Evolutionary conservation across 306 rosid species (phyloP), one percentile per base, ranked within the genome.

Genomic region (Erythrophleum fordii): DNA sequence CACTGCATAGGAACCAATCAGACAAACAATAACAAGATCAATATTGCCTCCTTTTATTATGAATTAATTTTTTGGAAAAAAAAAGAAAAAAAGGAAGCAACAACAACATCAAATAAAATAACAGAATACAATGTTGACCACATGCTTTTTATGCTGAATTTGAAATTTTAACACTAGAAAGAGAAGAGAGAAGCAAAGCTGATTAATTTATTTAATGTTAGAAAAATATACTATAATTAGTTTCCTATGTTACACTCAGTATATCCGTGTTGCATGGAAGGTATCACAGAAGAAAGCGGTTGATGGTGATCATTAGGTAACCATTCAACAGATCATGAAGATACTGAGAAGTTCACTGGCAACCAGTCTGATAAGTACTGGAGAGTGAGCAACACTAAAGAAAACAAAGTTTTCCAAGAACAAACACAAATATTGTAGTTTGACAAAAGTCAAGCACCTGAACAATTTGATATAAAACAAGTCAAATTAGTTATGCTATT

Each of bases 1-100:
- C 97, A 91, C 98, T 95, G 94, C 81, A 80, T 73, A 59, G 72
- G 39, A 73, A 58, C 0, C 34, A 20, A 6, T 52, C 23, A 83
- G 66, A 64, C 65, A 84, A 56, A 75, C 44, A 69, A 79, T 58
- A 65, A 42, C 79, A 80, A 22, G 5, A 42, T 76, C 73, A 52
- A 79, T 29, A n/a, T 60, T 35, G 37, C 62, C 29, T 28, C 53
- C 12, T 55, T 74, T 48, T 73, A 3, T n/a, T 39, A 48, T 45
- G 34, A 76, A 11, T 18, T 39, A 37, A n/a, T n/a, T n/a, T n/a
- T n/a, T n/a, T n/a, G n/a, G n/a, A n/a, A n/a, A n/a, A n/a, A n/a
- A n/a, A n/a, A n/a, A n/a, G n/a, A n/a, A n/a, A n/a, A 67, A 51
- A 53, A 41, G 16, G 69, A 48, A 44, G 8, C 1, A 73, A 4